These are phyloP conservation scores for Melastoma candidum DNA, from an alignment of 441 rosid species.

Conservation along the genomic window DNA sequence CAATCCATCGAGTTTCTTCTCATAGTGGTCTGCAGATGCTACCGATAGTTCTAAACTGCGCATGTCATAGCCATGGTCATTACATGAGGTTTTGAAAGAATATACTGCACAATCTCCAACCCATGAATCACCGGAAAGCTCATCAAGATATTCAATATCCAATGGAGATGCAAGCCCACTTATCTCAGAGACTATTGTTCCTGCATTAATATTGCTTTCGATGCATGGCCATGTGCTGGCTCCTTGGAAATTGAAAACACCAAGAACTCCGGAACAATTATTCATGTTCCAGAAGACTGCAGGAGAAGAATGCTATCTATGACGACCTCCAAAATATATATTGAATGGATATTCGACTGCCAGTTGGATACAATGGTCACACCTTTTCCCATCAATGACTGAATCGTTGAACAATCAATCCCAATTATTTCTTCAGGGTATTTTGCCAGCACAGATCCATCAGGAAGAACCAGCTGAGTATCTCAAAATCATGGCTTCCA, in stretches of 20 bases:
- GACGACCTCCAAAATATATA: background rate
- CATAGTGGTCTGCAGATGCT: background rate
- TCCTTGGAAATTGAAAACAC: constrained; percentile 54
- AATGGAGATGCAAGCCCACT: constrained; percentile 28
- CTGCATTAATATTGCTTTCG: constrained; percentile 8
- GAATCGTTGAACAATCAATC: constrained; percentile 48
- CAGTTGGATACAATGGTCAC: background rate
- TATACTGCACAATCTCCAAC: constrained; percentile 37
- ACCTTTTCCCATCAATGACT: constrained; percentile 47
- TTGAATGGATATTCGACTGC: background rate
- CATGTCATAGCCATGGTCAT: background rate
- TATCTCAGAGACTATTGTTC: constrained; percentile 14
- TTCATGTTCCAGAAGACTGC: constrained; percentile 55
- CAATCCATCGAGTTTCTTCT: background rate
- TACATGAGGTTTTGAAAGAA: constrained; percentile 27
- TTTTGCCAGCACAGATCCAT: constrained; percentile 53
- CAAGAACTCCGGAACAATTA: constrained; percentile 39
- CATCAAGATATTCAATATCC: constrained; percentile 43
- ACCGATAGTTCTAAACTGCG: background rate
- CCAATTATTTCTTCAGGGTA: constrained; percentile 38
- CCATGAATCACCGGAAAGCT: constrained; percentile 37
- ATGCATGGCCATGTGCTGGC: constrained; percentile 44
- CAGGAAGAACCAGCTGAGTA: constrained; percentile 43
- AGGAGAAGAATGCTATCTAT: background rate
- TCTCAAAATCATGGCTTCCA: constrained; percentile 39